Conservation (phyloP, 352 stramenopile species). For the Phytophthora palmivora region DNA sequence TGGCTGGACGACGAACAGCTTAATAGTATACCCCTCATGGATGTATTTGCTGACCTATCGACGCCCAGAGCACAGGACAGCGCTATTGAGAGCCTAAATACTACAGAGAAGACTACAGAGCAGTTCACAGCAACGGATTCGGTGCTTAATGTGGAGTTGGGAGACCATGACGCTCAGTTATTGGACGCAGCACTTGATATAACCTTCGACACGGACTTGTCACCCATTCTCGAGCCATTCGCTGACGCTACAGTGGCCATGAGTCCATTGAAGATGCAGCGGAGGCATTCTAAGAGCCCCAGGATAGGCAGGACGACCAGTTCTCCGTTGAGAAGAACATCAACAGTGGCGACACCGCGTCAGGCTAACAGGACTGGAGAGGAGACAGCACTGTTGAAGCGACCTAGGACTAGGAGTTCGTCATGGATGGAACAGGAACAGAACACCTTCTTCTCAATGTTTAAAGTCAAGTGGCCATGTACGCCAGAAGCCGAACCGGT, state of each 20-base stretch:
- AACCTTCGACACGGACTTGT: constrained; percentile 54
- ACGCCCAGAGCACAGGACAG: constrained; percentile 34
- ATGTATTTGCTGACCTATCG: constrained; percentile 41
- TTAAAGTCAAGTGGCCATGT: constrained; percentile 73
- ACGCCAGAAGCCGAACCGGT: constrained; percentile 16
- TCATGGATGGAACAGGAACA: constrained; percentile 66
- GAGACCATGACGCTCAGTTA: constrained; percentile 35
- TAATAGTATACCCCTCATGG: constrained; percentile 35
- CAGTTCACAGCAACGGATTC: constrained; percentile 46
- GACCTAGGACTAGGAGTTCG: constrained; percentile 32
- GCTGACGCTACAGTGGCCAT: constrained; percentile 25
- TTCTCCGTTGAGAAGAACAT: constrained; percentile 19
- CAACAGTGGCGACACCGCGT: constrained; percentile 14
- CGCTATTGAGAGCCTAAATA: constrained; percentile 12
- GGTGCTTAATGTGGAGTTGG: constrained; percentile 43
- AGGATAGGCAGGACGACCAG: constrained; percentile 16
- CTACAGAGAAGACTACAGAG: constrained; percentile 36
- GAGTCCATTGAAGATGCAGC: constrained; percentile 31
- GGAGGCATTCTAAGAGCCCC: constrained; percentile 25
- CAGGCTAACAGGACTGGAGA: constrained; percentile 9
- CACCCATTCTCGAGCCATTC: constrained; percentile 62
- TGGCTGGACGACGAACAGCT: constrained; percentile 66
- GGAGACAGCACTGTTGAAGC: constrained; percentile 19
- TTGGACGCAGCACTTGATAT: constrained; percentile 42
- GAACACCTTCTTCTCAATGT: constrained; percentile 71